Base-by-base conservation (phyloP, 257 asterid species). In the Gentiana straminea region DNA sequence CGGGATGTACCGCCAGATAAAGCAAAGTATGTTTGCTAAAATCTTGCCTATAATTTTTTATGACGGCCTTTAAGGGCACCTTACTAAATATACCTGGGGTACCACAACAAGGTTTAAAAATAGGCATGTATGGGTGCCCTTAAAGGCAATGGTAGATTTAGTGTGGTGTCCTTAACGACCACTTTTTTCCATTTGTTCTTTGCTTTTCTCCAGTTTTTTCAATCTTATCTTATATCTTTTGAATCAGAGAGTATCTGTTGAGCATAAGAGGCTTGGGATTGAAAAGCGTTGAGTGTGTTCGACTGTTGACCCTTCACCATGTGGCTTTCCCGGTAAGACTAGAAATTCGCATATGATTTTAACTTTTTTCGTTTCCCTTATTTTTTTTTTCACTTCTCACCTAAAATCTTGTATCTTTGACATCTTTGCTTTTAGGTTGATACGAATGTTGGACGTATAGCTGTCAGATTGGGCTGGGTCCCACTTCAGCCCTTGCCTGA, bases 401-500 rank as follows among this genome's bases (percentile, higher is more conserved):
- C 46, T 0, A 41, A 41, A 41, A 5, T 41, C 46, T 41, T 41
- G 9, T 2, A 41, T 41, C 9, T 10, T 41, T 41, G 9, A 49
- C 62, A 55, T 24, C 24, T 24, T 64, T 46, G 68, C 66, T 43
- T 64, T 37, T 70, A 91, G 98, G 98, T 91, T 51, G 98, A 91
- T 75, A 84, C 91, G 55, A 91, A 91, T 68, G 98, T 92, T 65
- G 98, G 97, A 55, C 95, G 98, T 54, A 92, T 92, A 74, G 96
- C 95, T 34, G 98, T 92, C 70, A 75, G 98, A 67, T 80, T 92
- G 76, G 98, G 98, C 52, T 92, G 98, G 98, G 98, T 92, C 37
- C 98, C 98, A 49, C 97, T 92, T 73, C 98, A 83, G 71, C 94
- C 98, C 49, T 73, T 92, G 81, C 97, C 98, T 0, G 98, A 92